These are phyloP conservation scores for Globisporangium paroecandrum DNA, from an alignment of 352 stramenopile genomes.

Conservation along the genomic window DNA sequence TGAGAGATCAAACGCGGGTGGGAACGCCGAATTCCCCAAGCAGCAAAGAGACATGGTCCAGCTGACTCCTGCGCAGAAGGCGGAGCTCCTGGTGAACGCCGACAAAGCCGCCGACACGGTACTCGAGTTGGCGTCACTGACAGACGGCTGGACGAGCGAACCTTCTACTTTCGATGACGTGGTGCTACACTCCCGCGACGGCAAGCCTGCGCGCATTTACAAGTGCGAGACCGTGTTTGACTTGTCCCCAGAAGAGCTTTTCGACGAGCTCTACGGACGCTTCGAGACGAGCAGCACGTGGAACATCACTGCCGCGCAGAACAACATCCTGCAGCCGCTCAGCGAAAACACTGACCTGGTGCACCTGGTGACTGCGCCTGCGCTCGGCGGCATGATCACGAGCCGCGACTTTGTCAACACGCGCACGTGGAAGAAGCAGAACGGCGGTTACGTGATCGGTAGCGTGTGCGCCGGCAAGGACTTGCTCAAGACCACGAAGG, in stretches of 20 bases:
- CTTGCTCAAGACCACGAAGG: conserved; percentile 63
- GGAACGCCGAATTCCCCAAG: conserved; percentile 11
- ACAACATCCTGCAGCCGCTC: conserved; percentile 66
- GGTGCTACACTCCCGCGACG: conserved; percentile 60
- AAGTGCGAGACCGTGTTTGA: conserved; percentile 72
- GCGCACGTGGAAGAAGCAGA: conserved; percentile 65
- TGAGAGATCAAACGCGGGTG: conserved; percentile 3
- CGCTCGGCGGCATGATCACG: conserved; percentile 70
- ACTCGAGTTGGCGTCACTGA: conserved; percentile 42
- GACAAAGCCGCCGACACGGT: conserved; percentile 51
- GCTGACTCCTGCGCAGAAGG: conserved; percentile 40
- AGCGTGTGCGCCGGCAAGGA: conserved; percentile 69
- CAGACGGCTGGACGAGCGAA: conserved; percentile 64
- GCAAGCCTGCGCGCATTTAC: conserved; percentile 69
- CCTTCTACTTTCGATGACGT: conserved; percentile 59
- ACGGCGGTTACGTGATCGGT: conserved; percentile 68
- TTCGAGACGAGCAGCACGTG: conserved; percentile 69
- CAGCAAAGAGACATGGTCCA: conserved; percentile 37
- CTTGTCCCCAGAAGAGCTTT: conserved; percentile 70
- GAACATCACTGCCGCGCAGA: conserved; percentile 78
- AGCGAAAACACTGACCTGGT: conserved; percentile 71
- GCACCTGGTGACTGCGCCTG: conserved; percentile 61
- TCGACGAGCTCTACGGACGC: conserved; percentile 73
- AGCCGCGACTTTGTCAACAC: conserved; percentile 83
- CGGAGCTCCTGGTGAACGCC: conserved; percentile 46